A percentile compares a stretch with the other conserved stretches of the same genome.
phyloP scores from a whole-genome alignment of 306 rosid species.

The Glycine soja region DNA sequence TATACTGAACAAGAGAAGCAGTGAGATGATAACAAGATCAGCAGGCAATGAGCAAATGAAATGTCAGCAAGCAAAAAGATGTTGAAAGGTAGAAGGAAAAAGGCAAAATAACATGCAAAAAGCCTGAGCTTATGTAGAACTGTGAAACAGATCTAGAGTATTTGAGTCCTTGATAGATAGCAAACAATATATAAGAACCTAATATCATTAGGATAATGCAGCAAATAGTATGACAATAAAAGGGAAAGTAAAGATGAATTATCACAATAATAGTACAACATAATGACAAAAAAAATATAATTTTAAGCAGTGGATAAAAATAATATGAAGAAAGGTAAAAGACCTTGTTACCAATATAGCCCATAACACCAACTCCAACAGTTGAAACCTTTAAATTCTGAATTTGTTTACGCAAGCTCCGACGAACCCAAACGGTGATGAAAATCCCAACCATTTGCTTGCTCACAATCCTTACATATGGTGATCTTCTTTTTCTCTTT shows the following conservation, averaged over 20 bases:
- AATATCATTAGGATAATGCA: conserved; percentile 23
- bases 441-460: conserved; percentile 99
- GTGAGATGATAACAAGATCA: conserved; percentile 7
- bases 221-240: neutral
- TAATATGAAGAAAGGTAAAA: neutral
- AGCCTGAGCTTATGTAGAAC: conserved; percentile 28
- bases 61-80: conserved; percentile 3
- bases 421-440: conserved; percentile 95
- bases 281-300: neutral
- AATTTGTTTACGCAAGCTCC: conserved; percentile 89
- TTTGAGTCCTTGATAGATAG: conserved; percentile 31
- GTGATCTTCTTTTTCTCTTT: conserved; percentile 80
- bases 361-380: conserved; percentile 99
- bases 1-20: conserved; percentile 4
- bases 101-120: conserved; percentile 14
- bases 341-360: conserved; percentile 99
- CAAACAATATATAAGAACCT: conserved; percentile 1
- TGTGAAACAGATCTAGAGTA: conserved; percentile 20
- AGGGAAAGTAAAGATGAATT: neutral
- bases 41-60: neutral
- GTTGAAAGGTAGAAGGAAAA: neutral
- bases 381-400: conserved; percentile 94
- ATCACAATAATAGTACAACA: conserved; percentile 14
- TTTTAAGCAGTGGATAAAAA: neutral
- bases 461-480: conserved; percentile 93